Conservation (phyloP, 139 green algal genomes). For the Auxenochlorella pyrenoidosa region DNA sequence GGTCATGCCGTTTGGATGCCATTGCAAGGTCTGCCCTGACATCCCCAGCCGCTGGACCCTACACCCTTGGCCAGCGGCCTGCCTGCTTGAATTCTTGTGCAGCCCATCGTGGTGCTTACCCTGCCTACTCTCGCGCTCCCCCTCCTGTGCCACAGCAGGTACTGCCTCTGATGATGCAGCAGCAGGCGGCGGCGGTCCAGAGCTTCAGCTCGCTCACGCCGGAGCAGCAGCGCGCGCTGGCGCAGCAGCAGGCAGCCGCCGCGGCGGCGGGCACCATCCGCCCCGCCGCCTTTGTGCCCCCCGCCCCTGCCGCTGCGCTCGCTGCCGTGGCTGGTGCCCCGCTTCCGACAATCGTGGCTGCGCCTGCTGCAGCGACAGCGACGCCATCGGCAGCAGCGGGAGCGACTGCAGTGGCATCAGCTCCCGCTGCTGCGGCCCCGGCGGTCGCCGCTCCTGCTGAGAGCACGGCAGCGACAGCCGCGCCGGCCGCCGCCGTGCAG, state of each 20-base stretch:
- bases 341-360: background rate
- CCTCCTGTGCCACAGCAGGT: background rate
- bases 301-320: background rate
- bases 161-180: conserved; percentile 26
- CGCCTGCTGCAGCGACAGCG: background rate
- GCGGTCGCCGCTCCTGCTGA: background rate
- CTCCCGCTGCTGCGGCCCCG: background rate
- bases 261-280: background rate
- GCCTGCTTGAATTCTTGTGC: background rate
- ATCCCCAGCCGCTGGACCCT: too few relatives aligned
- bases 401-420: background rate
- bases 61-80: background rate
- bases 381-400: background rate
- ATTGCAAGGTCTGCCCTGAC: background rate
- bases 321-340: background rate
- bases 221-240: conserved; percentile 7
- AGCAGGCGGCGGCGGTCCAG: background rate
- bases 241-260: background rate
- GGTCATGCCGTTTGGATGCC: background rate
- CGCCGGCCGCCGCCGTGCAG: background rate
- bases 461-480: background rate
- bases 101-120: background rate
- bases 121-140: background rate
- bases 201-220: background rate
- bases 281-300: background rate